Evolutionary conservation across 2,329 filamentous ascomycete species (phyloP).

Genomic region (Ascochyta pisi): DNA sequence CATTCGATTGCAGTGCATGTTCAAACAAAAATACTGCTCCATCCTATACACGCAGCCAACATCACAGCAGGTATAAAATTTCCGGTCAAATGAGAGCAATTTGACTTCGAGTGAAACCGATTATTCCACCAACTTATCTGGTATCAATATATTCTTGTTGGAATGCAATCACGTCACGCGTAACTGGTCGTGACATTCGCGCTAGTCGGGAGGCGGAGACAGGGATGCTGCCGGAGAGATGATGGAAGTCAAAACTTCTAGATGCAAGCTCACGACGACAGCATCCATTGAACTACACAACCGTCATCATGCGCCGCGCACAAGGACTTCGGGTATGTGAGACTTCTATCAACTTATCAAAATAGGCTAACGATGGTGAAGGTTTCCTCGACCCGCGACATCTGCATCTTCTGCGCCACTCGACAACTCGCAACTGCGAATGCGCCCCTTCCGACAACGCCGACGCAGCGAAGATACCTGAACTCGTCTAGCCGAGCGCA

Average conservation of each 20-base stretch:
- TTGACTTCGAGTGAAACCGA: too few species aligned
- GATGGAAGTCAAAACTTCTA: conserved; percentile 8
- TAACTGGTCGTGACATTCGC: conserved; percentile 1
- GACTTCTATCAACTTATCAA: neutral
- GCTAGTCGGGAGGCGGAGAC: conserved; percentile 4
- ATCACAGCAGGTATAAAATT: too few species aligned
- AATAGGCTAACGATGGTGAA: conserved; percentile 13
- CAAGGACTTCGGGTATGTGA: conserved; percentile 37
- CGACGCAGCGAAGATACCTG: conserved; percentile 41
- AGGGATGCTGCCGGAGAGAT: conserved; percentile 4
- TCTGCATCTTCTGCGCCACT: conserved; percentile 51
- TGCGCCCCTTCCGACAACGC: conserved; percentile 16
- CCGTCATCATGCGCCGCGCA: conserved; percentile 38
- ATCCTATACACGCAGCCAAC: too few species aligned
- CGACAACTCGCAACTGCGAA: conserved; percentile 37
- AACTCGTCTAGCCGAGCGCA: conserved; percentile 42
- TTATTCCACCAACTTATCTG: too few species aligned
- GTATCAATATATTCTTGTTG: neutral
- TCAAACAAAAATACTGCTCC: neutral
- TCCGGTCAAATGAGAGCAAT: too few species aligned
- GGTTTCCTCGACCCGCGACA: conserved; percentile 45
- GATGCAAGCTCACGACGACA: conserved; percentile 6
- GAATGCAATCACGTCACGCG: neutral
- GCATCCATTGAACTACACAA: neutral
- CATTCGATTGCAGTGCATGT: neutral